phyloP scores from a whole-genome alignment of 306 rosid genomes.

The Quercus gilva region DNA sequence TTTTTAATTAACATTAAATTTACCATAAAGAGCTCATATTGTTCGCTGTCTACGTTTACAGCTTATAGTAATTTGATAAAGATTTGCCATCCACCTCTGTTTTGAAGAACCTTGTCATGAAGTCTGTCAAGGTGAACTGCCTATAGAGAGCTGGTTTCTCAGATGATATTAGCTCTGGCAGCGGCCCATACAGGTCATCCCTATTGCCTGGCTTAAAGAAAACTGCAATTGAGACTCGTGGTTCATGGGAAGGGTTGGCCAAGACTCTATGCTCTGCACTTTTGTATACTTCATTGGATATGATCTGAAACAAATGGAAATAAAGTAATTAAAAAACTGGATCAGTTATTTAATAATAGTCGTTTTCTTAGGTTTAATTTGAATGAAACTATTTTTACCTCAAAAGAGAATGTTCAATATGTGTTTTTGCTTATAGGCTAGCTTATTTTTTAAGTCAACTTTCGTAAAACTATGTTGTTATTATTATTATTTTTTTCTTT shows the following conservation, averaged over 20 bases:
- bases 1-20: neutral
- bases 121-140: slow-evolving; percentile 23
- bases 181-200: slow-evolving; percentile 37
- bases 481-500: too few species aligned
- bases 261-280: slow-evolving; percentile 46
- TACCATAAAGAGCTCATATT: neutral
- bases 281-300: slow-evolving; percentile 39
- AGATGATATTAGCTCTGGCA: slow-evolving; percentile 36
- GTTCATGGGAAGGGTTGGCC: slow-evolving; percentile 27
- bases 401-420: too few species aligned
- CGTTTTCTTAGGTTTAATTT: too few species aligned
- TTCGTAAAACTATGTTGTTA: too few species aligned
- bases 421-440: too few species aligned
- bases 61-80: slow-evolving; percentile 48
- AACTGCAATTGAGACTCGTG: slow-evolving; percentile 28
- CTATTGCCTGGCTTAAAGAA: slow-evolving; percentile 34
- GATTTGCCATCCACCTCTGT: slow-evolving; percentile 49
- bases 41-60: neutral
- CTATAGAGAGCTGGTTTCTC: slow-evolving; percentile 25
- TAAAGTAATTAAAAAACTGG: too few species aligned
- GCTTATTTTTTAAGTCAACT: too few species aligned
- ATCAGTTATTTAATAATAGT: too few species aligned
- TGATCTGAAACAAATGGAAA: slow-evolving; percentile 10
- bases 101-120: slow-evolving; percentile 23
- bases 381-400: too few species aligned